A percentile compares a stretch with the other conserved stretches of the same genome.
phyloP scores from a whole-genome alignment of 1,284 basidiomycete genomes.

The Cutaneotrichosporon curvatum region DNA sequence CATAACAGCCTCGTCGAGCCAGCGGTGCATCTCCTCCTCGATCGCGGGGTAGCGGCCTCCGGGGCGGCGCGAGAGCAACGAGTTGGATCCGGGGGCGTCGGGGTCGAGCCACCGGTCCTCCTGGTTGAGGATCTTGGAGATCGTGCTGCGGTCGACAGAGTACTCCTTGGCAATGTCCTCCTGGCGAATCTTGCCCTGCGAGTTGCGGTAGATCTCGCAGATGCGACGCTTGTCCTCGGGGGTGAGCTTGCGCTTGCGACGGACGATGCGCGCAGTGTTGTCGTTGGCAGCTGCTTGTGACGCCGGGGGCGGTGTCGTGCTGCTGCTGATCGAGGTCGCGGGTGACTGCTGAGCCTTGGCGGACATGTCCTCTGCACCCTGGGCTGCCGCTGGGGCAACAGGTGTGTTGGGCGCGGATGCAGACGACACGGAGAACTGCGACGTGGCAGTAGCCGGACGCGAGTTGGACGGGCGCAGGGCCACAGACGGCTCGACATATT shows the following conservation, averaged over 20 bases:
- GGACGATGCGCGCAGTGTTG: constrained; percentile 4
- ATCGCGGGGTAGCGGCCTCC: constrained; percentile 20
- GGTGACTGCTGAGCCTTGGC: too few species aligned
- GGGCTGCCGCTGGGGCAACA: too few species aligned
- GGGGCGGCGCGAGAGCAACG: constrained; percentile 12
- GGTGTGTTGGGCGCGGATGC: too few species aligned
- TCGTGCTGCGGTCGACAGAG: constrained; percentile 21
- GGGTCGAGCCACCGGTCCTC: constrained; percentile 21
- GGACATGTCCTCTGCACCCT: too few species aligned
- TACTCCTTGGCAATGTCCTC: constrained; percentile 23
- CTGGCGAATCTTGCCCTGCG: constrained; percentile 21
- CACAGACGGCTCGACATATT: constrained; percentile 8
- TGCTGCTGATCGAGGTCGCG: too few species aligned
- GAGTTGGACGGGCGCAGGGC: neutral
- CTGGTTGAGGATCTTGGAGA: constrained; percentile 23
- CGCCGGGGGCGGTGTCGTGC: neutral
- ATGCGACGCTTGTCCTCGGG: constrained; percentile 23
- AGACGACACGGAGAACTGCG: too few species aligned
- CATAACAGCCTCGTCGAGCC: constrained; percentile 19
- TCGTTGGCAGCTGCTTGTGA: neutral
- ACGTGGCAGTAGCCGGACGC: too few species aligned
- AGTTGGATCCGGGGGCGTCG: constrained; percentile 9
- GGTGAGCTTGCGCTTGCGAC: constrained; percentile 22
- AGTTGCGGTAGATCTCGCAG: constrained; percentile 20
- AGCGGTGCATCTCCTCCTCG: constrained; percentile 21